These are phyloP conservation scores for Quaeritorhiza haematococci DNA, from an alignment of 371 early-diverging fungal genomes.

Conservation along the genomic window DNA sequence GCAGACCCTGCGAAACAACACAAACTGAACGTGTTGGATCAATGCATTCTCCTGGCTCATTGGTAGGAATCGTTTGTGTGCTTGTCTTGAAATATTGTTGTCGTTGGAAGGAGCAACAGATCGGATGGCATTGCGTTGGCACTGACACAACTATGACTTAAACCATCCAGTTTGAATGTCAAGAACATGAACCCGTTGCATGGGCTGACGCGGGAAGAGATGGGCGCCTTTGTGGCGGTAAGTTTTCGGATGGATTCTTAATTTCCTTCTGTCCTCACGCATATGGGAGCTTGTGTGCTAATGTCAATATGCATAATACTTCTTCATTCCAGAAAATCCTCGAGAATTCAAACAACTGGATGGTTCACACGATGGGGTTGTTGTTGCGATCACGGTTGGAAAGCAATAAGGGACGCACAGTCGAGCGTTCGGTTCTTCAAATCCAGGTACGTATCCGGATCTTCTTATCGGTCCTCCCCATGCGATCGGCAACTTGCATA, in stretches of 20 bases:
- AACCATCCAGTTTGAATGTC: slow-evolving; percentile 78
- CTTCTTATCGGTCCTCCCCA: no score
- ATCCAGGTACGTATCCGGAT: slow-evolving; percentile 52
- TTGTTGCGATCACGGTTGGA: slow-evolving; percentile 87
- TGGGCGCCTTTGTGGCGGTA: slow-evolving; percentile 77
- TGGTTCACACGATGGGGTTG: slow-evolving; percentile 90
- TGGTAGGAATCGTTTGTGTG: slow-evolving; percentile 37
- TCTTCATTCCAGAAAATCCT: slow-evolving; percentile 61
- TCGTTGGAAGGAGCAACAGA: no score
- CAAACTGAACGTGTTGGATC: slow-evolving; percentile 71
- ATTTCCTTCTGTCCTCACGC: background rate
- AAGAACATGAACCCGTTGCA: slow-evolving; percentile 89
- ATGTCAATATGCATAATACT: slow-evolving; percentile 6
- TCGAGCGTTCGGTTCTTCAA: slow-evolving; percentile 86
- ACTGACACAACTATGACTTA: no score
- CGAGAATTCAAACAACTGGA: slow-evolving; percentile 93
- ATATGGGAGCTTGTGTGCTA: background rate
- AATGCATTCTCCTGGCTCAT: slow-evolving; percentile 81
- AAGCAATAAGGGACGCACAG: slow-evolving; percentile 77
- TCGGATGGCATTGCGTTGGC: no score
- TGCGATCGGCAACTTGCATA: no score
- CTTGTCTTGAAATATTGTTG: background rate
- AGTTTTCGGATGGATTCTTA: slow-evolving; percentile 1
- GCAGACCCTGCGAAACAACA: slow-evolving; percentile 37
- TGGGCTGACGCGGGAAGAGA: slow-evolving; percentile 88